Percentiles rank a stretch among this genome's conserved stretches.
Evolutionary conservation across 176 grass and related monocot species (phyloP).

Genomic region (Musa acuminata): DNA sequence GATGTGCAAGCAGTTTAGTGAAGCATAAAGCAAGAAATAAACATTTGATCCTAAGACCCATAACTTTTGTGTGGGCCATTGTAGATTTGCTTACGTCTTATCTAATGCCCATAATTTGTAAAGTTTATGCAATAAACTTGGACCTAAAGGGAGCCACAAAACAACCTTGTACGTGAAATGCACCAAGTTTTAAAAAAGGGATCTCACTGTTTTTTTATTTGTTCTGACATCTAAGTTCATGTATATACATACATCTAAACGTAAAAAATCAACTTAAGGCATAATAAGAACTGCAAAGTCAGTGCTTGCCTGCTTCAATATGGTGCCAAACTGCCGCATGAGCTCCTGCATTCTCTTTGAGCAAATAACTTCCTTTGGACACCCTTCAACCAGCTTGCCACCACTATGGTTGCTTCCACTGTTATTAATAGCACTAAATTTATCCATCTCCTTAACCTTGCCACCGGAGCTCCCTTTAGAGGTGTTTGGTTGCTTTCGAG

Average conservation of each 20-base stretch:
- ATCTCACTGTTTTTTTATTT: too few species aligned
- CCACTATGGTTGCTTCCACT: constrained; percentile 19
- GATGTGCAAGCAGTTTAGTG: neutral
- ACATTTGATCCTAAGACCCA: neutral
- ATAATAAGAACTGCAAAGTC: neutral
- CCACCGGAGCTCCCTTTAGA: constrained; percentile 15
- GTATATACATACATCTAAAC: neutral
- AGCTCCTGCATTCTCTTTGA: constrained; percentile 62
- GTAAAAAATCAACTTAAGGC: neutral
- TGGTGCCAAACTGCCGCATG: constrained; percentile 49
- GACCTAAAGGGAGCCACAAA: too few species aligned
- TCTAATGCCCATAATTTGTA: too few species aligned
- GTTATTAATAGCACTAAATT: constrained; percentile 1
- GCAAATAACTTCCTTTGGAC: constrained; percentile 24
- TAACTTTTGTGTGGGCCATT: too few species aligned
- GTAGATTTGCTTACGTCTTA: too few species aligned
- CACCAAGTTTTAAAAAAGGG: neutral
- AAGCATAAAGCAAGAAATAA: neutral
- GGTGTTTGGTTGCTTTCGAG: constrained; percentile 33
- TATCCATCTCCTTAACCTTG: constrained; percentile 15
- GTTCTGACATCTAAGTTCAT: neutral
- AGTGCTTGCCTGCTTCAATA: constrained; percentile 56
- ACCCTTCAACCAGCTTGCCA: constrained; percentile 4
- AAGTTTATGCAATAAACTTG: too few species aligned
- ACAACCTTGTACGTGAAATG: neutral